Evolutionary conservation across 73 alveolate species (phyloP), one percentile per base, ranked within the genome.

Genomic region (Paramecium primaurelia): DNA sequence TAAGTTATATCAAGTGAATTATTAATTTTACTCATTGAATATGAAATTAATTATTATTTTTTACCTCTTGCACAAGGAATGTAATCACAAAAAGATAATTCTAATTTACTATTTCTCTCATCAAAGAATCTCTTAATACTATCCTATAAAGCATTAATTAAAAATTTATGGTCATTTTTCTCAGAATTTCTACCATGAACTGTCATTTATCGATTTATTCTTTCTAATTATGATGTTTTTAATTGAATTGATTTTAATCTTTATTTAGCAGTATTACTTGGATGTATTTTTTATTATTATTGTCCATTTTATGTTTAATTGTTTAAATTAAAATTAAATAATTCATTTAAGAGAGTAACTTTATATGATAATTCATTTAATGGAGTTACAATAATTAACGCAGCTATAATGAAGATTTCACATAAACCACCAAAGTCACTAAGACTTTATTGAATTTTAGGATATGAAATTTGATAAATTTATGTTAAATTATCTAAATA

Each of bases 1-100:
- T 86, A 59, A 12, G 73, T 59, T n/a, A 86, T 86, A 59, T 86
- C 93, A 9, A 86, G 49, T 34, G 69, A 36, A 73, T 86, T 38
- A 51, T 54, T 59, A 60, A 86, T 58, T 30, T 86, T 86, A 4
- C 49, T 86, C 85, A 86, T 86, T 1, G 87, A 59, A 64, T 86
- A 86, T 32, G 69, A 28, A 16, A 86, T 86, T 18, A 86, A 25
- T 86, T 54, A 30, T 60, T 40, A 40, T 10, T 40, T 86, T n/a
- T 16, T n/a, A 11, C 88, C 88, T 75, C 88, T 75, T 12, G 47
- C 58, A 42, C 88, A 75, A 26, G 68, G 60, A 18, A 75, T 36
- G 18, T 75, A 75, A 75, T 75, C 88, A 36, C 36, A 75, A 38
- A 75, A 38, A 2, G 37, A 30, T 38, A 75, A 36, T 38, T 75